Percentiles rank a stretch among this genome's conserved stretches.
Evolutionary conservation across 495 filamentous ascomycete genomes (phyloP).

Genomic region (Emericellopsis terricola): DNA sequence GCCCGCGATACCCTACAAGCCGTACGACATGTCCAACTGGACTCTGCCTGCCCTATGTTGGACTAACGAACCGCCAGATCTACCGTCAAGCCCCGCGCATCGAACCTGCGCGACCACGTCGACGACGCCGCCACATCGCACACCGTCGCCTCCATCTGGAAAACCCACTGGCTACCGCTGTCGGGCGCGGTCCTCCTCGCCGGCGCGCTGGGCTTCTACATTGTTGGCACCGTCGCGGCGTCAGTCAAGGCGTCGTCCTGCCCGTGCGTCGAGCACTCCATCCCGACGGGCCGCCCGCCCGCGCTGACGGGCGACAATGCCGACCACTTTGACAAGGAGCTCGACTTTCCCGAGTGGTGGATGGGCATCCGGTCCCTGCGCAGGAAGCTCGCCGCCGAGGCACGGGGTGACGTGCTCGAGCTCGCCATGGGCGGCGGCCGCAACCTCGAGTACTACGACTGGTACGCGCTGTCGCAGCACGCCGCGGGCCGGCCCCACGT

Average conservation of each 20-base stretch:
- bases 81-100: not conserved
- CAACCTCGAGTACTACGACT: slow-evolving; percentile 55
- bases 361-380: slow-evolving; percentile 48
- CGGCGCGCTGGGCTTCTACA: slow-evolving; percentile 12
- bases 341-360: slow-evolving; percentile 41
- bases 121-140: slow-evolving; percentile 5
- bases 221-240: slow-evolving; percentile 7
- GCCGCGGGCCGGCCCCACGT: not conserved
- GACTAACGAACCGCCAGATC: not conserved
- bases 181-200: slow-evolving; percentile 12
- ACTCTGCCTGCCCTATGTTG: not conserved
- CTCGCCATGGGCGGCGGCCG: slow-evolving; percentile 82
- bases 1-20: not conserved
- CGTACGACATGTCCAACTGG: slow-evolving; percentile 1
- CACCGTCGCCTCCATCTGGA: slow-evolving; percentile 2
- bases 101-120: not conserved
- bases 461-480: not conserved
- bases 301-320: slow-evolving; percentile 6
- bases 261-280: not conserved
- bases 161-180: slow-evolving; percentile 8
- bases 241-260: slow-evolving; percentile 5
- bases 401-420: slow-evolving; percentile 70
- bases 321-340: slow-evolving; percentile 12
- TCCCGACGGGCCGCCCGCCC: slow-evolving; percentile 3
- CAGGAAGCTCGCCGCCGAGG: slow-evolving; percentile 37